Base-by-base conservation (phyloP, 1,284 basidiomycete species). In the Cerioporus squamosus region DNA sequence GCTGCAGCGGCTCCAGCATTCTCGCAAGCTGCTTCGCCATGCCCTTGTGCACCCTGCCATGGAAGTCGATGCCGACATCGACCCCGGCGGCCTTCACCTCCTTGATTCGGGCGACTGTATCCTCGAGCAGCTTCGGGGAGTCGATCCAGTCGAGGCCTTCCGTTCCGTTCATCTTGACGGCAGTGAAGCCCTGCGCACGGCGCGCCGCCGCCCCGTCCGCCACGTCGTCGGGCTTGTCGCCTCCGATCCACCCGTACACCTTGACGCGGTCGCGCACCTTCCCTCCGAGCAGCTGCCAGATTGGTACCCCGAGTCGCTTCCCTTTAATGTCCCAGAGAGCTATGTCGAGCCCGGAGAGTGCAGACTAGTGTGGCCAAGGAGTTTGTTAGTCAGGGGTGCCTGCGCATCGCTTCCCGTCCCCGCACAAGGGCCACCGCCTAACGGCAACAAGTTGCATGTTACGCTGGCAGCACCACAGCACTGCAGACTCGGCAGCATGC, bases 1-100 rank as follows among this genome's bases (percentile, higher is more conserved):
- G 87, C 31, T 81, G 77, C 53, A 86, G 78, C 7, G 85, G 85
- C 63, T 90, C 88, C 5, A 93, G 79, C 3, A 84, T 73, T 58
- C 80, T 81, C 4, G 86, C 89, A 12, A 93, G 81, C 69, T 91
- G 90, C 69, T 87, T 91, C n/a, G 89, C 88, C 82, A 91, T 88
- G 7, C 84, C 81, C 65, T 88, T 89, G 71, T 91, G 88, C 23
- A 91, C 77, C 17, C 86, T 77, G 23, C 86, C 85, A 61, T 84
- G 85, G 68, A 87, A 87, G 62, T 86, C 84, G 18, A 86, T 71
- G 9, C 81, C 82, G 8, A 88, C 88, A 65, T 92, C 89, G 49
- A 91, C 70, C 15, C 87, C 89, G 8, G 88, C 72, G 2, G 81
- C 78, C 64, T 82, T 82, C 52, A 92, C 83, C 44, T 84, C 80